Conservation (phyloP, 495 filamentous ascomycete species). For the Penicillium odoratum region DNA sequence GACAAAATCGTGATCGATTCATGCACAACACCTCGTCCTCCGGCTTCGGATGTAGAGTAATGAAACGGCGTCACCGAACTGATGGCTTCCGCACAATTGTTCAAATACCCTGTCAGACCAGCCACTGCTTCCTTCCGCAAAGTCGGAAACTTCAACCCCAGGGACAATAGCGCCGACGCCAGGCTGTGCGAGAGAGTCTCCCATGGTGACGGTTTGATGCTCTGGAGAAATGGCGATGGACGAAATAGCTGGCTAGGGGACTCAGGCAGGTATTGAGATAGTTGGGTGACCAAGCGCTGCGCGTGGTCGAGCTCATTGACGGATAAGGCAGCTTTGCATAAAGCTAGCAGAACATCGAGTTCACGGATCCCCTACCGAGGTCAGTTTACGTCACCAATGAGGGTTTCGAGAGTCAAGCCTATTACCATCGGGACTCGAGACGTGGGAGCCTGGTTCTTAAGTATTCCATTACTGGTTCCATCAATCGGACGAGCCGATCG, state of each 20-base stretch:
- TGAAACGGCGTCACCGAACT: constrained; percentile 36
- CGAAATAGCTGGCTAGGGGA: constrained; percentile 74
- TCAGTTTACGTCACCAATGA: constrained; percentile 24
- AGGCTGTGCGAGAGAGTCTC: constrained; percentile 80
- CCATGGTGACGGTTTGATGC: constrained; percentile 85
- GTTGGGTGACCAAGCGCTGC: constrained; percentile 66
- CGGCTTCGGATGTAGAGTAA: constrained; percentile 45
- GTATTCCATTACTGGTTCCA: constrained; percentile 39
- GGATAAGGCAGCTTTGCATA: constrained; percentile 81
- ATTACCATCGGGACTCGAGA: constrained; percentile 55
- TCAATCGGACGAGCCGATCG: constrained; percentile 33
- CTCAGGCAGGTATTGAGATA: constrained; percentile 81
- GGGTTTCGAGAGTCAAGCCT: background rate
- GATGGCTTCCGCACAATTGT: constrained; percentile 59
- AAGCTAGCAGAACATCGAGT: constrained; percentile 82
- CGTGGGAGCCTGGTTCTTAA: constrained; percentile 39
- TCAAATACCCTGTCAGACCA: constrained; percentile 65
- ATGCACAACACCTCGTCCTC: constrained; percentile 52
- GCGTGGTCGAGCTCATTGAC: constrained; percentile 67
- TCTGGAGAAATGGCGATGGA: constrained; percentile 76
- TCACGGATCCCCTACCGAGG: constrained; percentile 64
- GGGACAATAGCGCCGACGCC: constrained; percentile 71
- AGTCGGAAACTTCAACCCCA: constrained; percentile 67
- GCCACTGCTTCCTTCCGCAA: constrained; percentile 62
- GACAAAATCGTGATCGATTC: constrained; percentile 69